phyloP scores from a whole-genome alignment of 2,329 filamentous ascomycete species.

The Chaetomiaceae sp. region DNA sequence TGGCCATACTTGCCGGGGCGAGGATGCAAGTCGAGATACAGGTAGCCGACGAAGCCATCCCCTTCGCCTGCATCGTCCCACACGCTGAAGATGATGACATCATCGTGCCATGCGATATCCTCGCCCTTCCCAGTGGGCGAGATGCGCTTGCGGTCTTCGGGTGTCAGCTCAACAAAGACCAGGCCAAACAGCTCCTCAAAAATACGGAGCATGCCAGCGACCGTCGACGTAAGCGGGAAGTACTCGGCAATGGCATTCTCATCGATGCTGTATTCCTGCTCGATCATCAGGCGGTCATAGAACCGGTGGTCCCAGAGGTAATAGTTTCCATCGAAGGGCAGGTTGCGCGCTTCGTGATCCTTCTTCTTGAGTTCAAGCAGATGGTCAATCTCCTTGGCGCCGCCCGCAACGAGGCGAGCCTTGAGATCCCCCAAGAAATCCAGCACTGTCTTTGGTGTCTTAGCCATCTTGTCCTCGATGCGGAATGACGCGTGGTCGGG shows the following conservation, averaged over 20 bases:
- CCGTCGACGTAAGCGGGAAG: conserved; percentile 71
- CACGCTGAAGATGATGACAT: conserved; percentile 77
- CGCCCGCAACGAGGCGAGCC: conserved; percentile 62
- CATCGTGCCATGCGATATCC: conserved; percentile 76
- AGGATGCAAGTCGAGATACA: conserved; percentile 78
- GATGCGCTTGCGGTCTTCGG: conserved; percentile 59
- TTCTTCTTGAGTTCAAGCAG: conserved; percentile 71
- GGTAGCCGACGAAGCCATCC: conserved; percentile 70
- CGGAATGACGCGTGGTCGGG: conserved; percentile 70
- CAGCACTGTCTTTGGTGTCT: conserved; percentile 66
- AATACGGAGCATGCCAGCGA: conserved; percentile 74
- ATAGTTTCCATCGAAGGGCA: conserved; percentile 63
- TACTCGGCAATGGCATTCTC: conserved; percentile 79
- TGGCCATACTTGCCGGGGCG: conserved; percentile 80
- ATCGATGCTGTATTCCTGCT: conserved; percentile 75
- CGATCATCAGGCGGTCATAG: conserved; percentile 75
- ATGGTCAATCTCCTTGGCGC: conserved; percentile 63
- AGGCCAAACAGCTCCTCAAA: conserved; percentile 81
- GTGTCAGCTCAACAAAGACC: conserved; percentile 67
- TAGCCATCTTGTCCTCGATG: conserved; percentile 84
- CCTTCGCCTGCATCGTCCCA: conserved; percentile 74
- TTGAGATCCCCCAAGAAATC: conserved; percentile 69
- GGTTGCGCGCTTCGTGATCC: conserved; percentile 56
- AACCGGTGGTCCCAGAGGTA: conserved; percentile 80
- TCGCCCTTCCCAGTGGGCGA: conserved; percentile 64